A percentile compares a stretch with the other conserved stretches of the same genome.
Conservation (phyloP, 371 early-diverging fungal species). For the Fennellomyces sp. region DNA sequence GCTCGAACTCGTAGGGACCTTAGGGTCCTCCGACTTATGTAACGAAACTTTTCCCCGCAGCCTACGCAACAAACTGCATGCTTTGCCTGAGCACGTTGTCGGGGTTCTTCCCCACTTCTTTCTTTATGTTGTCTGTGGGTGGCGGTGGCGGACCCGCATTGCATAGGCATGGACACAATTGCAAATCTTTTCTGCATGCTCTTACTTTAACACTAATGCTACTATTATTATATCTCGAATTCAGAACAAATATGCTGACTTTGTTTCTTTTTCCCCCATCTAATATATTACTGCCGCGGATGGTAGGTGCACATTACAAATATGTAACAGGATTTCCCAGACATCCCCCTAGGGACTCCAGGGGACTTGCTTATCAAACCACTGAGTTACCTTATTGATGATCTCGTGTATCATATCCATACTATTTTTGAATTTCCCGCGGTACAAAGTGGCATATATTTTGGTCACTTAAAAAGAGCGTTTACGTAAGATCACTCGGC, state of each 20-base stretch:
- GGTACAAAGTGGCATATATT: neutral
- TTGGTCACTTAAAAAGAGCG: neutral
- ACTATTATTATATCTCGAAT: neutral
- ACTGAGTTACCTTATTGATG: neutral
- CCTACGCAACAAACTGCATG: too few species aligned
- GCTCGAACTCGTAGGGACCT: slow-evolving; percentile 9
- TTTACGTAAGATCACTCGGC: neutral
- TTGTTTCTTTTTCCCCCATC: neutral
- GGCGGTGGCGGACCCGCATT: too few species aligned
- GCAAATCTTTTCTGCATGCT: neutral
- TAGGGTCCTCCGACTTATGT: slow-evolving; percentile 14
- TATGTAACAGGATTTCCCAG: slow-evolving; percentile 2
- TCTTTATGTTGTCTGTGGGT: too few species aligned
- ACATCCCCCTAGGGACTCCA: slow-evolving; percentile 14
- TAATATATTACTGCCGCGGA: neutral
- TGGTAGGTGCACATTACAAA: neutral
- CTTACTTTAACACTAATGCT: neutral
- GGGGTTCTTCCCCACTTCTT: neutral
- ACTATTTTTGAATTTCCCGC: neutral
- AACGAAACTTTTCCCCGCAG: neutral
- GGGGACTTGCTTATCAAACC: slow-evolving; percentile 20
- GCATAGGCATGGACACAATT: too few species aligned
- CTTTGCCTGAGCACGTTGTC: too few species aligned
- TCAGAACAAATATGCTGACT: neutral
- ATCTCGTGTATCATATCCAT: neutral